A percentile compares a stretch with the other conserved stretches of the same genome.
These are phyloP conservation scores for Orbilia brochopaga DNA, from an alignment of 2,329 filamentous ascomycete genomes.

Conservation along the genomic window DNA sequence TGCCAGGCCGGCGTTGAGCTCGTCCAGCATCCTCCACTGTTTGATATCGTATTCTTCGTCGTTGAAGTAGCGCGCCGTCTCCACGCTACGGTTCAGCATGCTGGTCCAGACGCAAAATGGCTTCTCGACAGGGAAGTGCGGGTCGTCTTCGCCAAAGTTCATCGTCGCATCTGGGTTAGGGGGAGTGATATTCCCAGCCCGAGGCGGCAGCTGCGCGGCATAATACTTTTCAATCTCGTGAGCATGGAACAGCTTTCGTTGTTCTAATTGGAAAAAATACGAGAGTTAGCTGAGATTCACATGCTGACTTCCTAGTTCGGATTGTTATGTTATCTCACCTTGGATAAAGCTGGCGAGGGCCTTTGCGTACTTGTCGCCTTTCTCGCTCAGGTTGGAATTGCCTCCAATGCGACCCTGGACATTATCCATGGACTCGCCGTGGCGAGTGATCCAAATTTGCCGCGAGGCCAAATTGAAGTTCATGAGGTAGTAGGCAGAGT, in stretches of 20 bases:
- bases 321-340: conserved; percentile 29
- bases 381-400: conserved; percentile 80
- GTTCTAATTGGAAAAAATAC: conserved; percentile 34
- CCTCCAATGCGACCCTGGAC: conserved; percentile 86
- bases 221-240: conserved; percentile 54
- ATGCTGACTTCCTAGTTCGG: background rate
- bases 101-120: conserved; percentile 98
- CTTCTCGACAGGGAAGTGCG: conserved; percentile 72
- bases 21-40: conserved; percentile 97
- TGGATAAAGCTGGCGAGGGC: conserved; percentile 80
- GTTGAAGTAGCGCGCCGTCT: conserved; percentile 88
- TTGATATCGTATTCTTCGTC: conserved; percentile 97
- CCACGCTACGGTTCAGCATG: conserved; percentile 88
- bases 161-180: conserved; percentile 71
- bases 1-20: conserved; percentile 89
- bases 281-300: conserved; percentile 2
- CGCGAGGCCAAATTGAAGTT: conserved; percentile 96
- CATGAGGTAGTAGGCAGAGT: conserved; percentile 90
- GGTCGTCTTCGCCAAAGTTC: conserved; percentile 54
- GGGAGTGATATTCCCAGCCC: conserved; percentile 87
- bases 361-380: conserved; percentile 78
- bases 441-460: conserved; percentile 97
- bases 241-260: conserved; percentile 53
- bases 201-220: conserved; percentile 75
- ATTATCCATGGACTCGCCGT: conserved; percentile 86